Evolutionary conservation across 2,329 filamentous ascomycete genomes (phyloP), one percentile per base, ranked within the genome.

Genomic region (Colletotrichum cuscutae): DNA sequence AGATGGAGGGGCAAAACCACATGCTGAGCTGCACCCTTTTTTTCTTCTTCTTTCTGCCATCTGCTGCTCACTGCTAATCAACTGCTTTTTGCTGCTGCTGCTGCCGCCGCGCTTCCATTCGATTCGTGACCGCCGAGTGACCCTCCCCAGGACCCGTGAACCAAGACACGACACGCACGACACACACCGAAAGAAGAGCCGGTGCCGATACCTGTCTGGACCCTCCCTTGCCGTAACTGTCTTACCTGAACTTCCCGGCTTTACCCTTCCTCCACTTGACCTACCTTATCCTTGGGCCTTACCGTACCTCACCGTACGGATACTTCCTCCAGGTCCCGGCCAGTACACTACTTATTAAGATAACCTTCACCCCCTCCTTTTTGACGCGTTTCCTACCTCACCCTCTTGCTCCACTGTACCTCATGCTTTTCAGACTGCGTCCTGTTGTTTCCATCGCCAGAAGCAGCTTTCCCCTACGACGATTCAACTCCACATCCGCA

Each of bases 371-470:
- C 69, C 59, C 64, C 49, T 63, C 63, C 56, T 35, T 46, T 30
- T 37, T 32, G 11, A 4, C 22, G 11, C 24, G 6, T 15, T n/a
- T 28, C 13, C 12, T 28, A 26, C 30, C 58, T 42, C 8, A 19
- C 37, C 15, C 15, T 22, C n/a, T 4, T 42, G 42, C 53, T 35
- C 28, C 52, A 52, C 46, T 30, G 32, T 74, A 19, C 68, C 72
- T 66, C 65, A 75, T 75, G 74, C 72, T 75, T 60, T 69, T 73
- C 63, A 70, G 72, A 46, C 69, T 73, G 22, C 72, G 72, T 35
- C 52, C 65, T 64, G 62, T 72, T 37, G 66, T 70, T 42, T 72
- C 71, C 46, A 30, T 71, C 37, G 68, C 68, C 57, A 56, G 63
- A 66, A 73, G 61, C 68, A 73, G 62, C 53, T 63, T 73, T 59